phyloP scores from a whole-genome alignment of 139 green algal species.

The Closterium sp. region DNA sequence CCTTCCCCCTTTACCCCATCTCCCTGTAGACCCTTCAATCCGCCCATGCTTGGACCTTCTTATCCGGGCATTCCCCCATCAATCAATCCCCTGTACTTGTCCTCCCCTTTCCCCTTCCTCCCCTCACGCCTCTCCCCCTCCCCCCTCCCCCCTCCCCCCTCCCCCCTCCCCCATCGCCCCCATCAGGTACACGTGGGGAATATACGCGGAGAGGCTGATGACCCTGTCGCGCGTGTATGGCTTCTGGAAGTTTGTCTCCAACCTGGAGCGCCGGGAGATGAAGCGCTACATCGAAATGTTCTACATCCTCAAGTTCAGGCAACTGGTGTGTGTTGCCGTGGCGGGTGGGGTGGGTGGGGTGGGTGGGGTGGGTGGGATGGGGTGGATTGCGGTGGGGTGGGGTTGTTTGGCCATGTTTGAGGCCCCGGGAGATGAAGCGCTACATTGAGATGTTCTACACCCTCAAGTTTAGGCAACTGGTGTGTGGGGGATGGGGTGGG shows the following conservation, averaged over 20 bases:
- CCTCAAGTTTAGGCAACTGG: slow-evolving; percentile 51
- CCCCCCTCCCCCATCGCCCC: no score
- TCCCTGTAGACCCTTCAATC: no score
- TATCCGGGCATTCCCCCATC: no score
- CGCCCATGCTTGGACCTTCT: no score
- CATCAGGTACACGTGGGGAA: slow-evolving; percentile 70
- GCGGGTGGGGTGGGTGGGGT: neutral
- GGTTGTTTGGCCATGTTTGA: no score
- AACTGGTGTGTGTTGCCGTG: slow-evolving; percentile 35
- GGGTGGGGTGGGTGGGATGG: no score
- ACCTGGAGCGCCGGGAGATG: slow-evolving; percentile 69
- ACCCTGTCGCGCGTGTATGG: slow-evolving; percentile 71
- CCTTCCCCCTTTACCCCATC: no score
- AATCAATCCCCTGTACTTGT: no score
- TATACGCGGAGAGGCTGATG: slow-evolving; percentile 76
- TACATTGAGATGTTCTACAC: slow-evolving; percentile 81
- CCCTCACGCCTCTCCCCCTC: neutral
- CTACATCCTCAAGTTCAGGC: slow-evolving; percentile 64
- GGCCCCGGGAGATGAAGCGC: slow-evolving; percentile 59
- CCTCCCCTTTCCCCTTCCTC: no score
- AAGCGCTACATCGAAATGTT: slow-evolving; percentile 77
- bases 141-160: no score
- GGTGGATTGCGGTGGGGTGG: no score
- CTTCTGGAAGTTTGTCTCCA: slow-evolving; percentile 68
- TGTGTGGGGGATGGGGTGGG: neutral